Conservation (phyloP, 768 basidiomycete genomes). For the Rhodotorula diobovata region DNA sequence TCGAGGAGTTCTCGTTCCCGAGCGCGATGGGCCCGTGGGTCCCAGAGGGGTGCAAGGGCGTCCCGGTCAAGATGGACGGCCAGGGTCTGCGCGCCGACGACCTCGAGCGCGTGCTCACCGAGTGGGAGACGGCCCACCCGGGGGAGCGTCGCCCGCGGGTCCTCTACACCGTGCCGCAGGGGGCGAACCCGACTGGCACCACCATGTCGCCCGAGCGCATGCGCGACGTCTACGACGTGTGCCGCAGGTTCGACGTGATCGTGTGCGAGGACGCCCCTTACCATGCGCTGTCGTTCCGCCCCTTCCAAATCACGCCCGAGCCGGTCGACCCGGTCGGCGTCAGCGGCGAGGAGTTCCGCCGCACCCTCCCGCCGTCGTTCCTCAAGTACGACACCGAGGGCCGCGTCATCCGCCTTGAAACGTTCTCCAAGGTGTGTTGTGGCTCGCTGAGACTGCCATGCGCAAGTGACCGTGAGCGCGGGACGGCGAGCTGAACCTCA, state of each 20-base stretch:
- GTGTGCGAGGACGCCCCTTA: constrained; percentile 68
- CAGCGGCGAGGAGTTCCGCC: constrained; percentile 47
- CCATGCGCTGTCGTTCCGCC: background rate
- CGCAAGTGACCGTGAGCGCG: background rate
- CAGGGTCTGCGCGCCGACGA: constrained; percentile 62
- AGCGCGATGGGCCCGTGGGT: constrained; percentile 49
- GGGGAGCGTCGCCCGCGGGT: constrained; percentile 52
- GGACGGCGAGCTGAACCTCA: too few relatives aligned
- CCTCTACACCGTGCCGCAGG: constrained; percentile 53
- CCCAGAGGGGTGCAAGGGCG: constrained; percentile 49
- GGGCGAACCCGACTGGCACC: constrained; percentile 75
- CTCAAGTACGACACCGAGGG: constrained; percentile 69
- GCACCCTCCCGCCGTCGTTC: constrained; percentile 43
- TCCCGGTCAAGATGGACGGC: constrained; percentile 64
- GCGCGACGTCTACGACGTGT: constrained; percentile 71
- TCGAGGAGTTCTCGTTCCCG: constrained; percentile 70
- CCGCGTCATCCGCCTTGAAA: constrained; percentile 74
- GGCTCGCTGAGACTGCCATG: background rate
- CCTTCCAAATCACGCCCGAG: background rate
- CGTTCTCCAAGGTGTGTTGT: constrained; percentile 55
- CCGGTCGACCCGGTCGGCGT: background rate
- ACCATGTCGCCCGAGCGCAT: constrained; percentile 63
- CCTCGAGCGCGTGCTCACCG: constrained; percentile 58
- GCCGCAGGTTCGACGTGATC: constrained; percentile 71
- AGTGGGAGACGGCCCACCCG: constrained; percentile 61